Percentiles rank a stretch among this genome's conserved stretches.
Conservation (phyloP, 768 basidiomycete genomes). For the Suillus subaureus region DNA sequence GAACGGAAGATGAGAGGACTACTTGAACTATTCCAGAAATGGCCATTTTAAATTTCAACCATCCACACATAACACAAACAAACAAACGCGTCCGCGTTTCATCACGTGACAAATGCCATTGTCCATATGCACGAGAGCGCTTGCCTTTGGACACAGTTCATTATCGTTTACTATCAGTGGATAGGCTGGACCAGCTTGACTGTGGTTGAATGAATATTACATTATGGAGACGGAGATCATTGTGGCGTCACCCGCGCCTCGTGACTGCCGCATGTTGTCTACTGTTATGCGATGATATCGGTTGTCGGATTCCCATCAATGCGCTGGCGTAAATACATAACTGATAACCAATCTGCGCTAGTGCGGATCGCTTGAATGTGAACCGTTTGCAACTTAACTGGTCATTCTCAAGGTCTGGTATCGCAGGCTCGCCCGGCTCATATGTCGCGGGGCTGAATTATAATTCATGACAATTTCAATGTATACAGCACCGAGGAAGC, state of each 20-base stretch:
- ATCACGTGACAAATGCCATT: constrained; percentile 32
- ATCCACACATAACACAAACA: constrained; percentile 37
- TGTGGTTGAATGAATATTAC: neutral
- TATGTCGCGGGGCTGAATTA: neutral
- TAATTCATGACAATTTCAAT: neutral
- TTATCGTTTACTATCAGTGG: neutral
- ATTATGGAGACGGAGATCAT: neutral
- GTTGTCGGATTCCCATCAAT: constrained; percentile 3
- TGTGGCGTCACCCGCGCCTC: neutral
- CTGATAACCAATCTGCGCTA: neutral
- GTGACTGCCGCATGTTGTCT: neutral
- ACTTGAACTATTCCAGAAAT: constrained; percentile 24
- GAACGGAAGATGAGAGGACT: constrained; percentile 14
- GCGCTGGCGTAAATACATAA: constrained; percentile 8
- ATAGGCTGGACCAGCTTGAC: neutral
- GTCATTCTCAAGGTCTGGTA: neutral
- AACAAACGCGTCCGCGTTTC: constrained; percentile 41
- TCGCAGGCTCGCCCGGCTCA: neutral
- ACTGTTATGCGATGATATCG: constrained; percentile 5
- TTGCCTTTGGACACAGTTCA: neutral
- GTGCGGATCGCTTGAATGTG: neutral
- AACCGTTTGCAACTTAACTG: neutral
- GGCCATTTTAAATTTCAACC: constrained; percentile 35
- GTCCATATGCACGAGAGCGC: neutral
- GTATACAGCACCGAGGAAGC: neutral